Percentiles rank a stretch among this genome's conserved stretches.
phyloP scores from a whole-genome alignment of 192 early-diverging fungal species.

The Gryganskiella cystojenkinii region DNA sequence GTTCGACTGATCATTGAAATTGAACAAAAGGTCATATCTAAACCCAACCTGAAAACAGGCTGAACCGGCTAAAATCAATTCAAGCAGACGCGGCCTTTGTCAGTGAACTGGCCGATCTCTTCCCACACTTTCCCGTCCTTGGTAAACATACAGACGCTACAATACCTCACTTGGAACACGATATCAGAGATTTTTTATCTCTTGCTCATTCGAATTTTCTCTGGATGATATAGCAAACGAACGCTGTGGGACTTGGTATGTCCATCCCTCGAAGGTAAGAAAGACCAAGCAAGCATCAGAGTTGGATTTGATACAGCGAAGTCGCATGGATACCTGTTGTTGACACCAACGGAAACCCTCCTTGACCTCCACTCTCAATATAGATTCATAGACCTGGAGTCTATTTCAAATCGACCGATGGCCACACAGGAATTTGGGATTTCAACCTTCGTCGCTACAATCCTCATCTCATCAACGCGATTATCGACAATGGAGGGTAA shows the following conservation, averaged over 20 bases:
- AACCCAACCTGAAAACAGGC: slow-evolving; percentile 51
- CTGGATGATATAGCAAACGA: slow-evolving; percentile 71
- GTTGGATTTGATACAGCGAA: background rate
- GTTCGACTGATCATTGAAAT: background rate
- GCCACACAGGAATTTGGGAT: slow-evolving; percentile 86
- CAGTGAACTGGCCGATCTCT: slow-evolving; percentile 57
- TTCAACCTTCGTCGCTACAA: slow-evolving; percentile 87
- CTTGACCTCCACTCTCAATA: background rate
- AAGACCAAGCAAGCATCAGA: background rate
- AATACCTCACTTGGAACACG: background rate
- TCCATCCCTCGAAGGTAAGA: slow-evolving; percentile 67
- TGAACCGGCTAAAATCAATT: slow-evolving; percentile 85
- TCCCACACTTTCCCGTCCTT: slow-evolving; percentile 70
- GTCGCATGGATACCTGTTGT: too few species aligned
- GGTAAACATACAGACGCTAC: slow-evolving; percentile 35
- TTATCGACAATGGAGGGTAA: slow-evolving; percentile 69
- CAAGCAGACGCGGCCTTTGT: slow-evolving; percentile 83
- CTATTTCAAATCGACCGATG: slow-evolving; percentile 97
- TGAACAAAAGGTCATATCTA: background rate
- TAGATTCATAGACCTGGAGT: slow-evolving; percentile 65
- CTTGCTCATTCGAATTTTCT: background rate
- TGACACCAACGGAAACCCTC: too few species aligned
- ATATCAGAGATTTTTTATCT: background rate
- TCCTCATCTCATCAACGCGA: slow-evolving; percentile 71
- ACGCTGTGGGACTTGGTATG: slow-evolving; percentile 91